These are phyloP conservation scores for Aspergillus clavatus DNA, from an alignment of 2,329 filamentous ascomycete genomes.

Conservation along the genomic window DNA sequence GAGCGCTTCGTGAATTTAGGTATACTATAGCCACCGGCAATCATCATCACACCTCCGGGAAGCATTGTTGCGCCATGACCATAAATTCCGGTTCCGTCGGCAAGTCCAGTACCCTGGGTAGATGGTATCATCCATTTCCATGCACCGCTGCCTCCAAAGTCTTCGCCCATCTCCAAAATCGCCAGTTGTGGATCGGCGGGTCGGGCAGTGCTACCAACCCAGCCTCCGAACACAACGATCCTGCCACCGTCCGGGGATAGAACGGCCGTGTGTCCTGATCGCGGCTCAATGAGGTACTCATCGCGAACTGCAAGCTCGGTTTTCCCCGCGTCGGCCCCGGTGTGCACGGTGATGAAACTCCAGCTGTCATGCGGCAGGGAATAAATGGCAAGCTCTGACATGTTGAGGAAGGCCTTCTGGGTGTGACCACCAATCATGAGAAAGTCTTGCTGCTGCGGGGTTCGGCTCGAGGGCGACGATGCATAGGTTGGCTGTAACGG, in stretches of 20 bases:
- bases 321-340: constrained; percentile 36
- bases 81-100: constrained; percentile 49
- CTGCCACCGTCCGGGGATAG: constrained; percentile 71
- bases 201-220: constrained; percentile 76
- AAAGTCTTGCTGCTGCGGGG: constrained; percentile 71
- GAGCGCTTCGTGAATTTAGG: constrained; percentile 38
- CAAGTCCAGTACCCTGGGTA: constrained; percentile 36
- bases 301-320: constrained; percentile 55
- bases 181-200: constrained; percentile 78
- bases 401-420: constrained; percentile 79
- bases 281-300: constrained; percentile 60
- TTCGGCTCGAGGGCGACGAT: constrained; percentile 56
- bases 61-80: constrained; percentile 60
- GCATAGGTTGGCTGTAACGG: constrained; percentile 65
- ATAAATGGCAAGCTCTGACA: constrained; percentile 85
- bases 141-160: constrained; percentile 54
- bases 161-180: constrained; percentile 68
- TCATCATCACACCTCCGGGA: constrained; percentile 57
- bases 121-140: constrained; percentile 44
- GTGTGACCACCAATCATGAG: constrained; percentile 85
- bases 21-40: constrained; percentile 56
- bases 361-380: constrained; percentile 80
- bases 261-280: constrained; percentile 84
- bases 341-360: constrained; percentile 69
- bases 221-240: constrained; percentile 81